Evolutionary conservation across 2,329 filamentous ascomycete species (phyloP), one percentile per base, ranked within the genome.

Genomic region (Falciphora oryzae): DNA sequence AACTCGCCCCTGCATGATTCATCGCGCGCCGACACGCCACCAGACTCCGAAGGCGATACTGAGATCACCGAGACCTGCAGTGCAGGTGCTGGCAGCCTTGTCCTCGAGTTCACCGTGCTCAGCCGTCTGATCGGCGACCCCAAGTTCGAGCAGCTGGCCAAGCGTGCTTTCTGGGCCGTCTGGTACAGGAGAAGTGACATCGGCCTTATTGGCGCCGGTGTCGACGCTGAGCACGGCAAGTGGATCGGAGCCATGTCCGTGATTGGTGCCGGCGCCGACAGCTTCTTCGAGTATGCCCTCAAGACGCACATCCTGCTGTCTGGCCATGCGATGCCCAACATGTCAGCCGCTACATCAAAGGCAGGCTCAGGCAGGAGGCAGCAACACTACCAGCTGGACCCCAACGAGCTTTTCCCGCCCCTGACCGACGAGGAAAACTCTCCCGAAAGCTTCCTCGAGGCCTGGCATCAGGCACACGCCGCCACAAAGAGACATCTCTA

Each of bases 1-100:
- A 96, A 96, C 71, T 96, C 92, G 4, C 92, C 92, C 0, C 77
- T 95, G 29, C 89, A 95, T 69, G 80, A 82, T 50, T 81, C 83
- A 64, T 73, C 81, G 8, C 72, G 78, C 58, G 78, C 79, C 35
- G 76, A 81, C 57, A 70, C 71, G 38, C 70, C 57, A 6, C 75
- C 35, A 50, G 74, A 70, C 14, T 74, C 75, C 1, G 77, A 79
- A 22, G 78, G 78, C 22, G 73, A 77, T 11, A 75, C 78, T 56
- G 94, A 99, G 75, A 89, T 96, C 60, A 98, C 95, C 0, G 95
- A 98, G 77, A 99, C 93, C 0, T 99, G 95, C 77, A 97, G 92
- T 73, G 95, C 95, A 1, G 95, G 95, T 58, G 95, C 95, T n/a
- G 95, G 93, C 64, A 98, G 93, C 74, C 81, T 99, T 31, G 92